A percentile compares a stretch with the other conserved stretches of the same genome.
Evolutionary conservation across 805 yeast genomes (phyloP).

Genomic region (Candida fluviatilis): DNA sequence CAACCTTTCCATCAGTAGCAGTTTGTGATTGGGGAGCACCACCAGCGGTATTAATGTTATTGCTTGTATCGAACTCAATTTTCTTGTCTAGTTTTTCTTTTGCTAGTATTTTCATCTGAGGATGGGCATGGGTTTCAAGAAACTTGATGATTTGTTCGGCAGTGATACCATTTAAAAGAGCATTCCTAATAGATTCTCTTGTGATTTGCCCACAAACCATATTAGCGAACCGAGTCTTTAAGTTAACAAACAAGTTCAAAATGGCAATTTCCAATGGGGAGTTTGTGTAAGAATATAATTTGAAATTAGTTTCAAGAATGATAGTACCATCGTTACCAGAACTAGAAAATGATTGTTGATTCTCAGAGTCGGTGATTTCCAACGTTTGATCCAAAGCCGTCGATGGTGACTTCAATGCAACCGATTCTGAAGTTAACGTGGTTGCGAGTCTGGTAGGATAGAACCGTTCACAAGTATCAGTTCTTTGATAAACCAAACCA

Average conservation of each 20-base stretch:
- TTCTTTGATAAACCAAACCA: slow-evolving; percentile 73
- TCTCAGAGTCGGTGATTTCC: slow-evolving; percentile 13
- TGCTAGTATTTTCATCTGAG: slow-evolving; percentile 77
- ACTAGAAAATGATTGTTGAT: slow-evolving; percentile 12
- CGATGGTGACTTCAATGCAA: slow-evolving; percentile 67
- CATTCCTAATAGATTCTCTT: slow-evolving; percentile 84
- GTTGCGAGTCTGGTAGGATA: slow-evolving; percentile 92
- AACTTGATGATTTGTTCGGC: slow-evolving; percentile 93
- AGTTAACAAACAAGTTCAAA: slow-evolving; percentile 79
- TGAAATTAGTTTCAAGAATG: slow-evolving; percentile 90
- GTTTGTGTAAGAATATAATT: slow-evolving; percentile 86
- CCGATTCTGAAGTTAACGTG: slow-evolving; percentile 80
- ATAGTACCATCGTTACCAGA: slow-evolving; percentile 66
- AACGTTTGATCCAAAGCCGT: slow-evolving; percentile 70
- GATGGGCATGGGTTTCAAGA: slow-evolving; percentile 87
- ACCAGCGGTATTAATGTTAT: slow-evolving; percentile 43
- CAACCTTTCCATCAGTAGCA: slow-evolving; percentile 19
- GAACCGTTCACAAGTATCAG: slow-evolving; percentile 55
- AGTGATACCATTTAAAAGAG: slow-evolving; percentile 83
- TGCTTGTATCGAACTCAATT: slow-evolving; percentile 55
- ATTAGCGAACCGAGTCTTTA: slow-evolving; percentile 80
- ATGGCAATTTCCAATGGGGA: slow-evolving; percentile 95
- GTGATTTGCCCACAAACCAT: slow-evolving; percentile 93
- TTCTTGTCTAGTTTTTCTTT: slow-evolving; percentile 66
- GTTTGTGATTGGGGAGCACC: slow-evolving; percentile 34